Evolutionary conservation across 768 basidiomycete genomes (phyloP).

Genomic region (Tylopilus intermedius): DNA sequence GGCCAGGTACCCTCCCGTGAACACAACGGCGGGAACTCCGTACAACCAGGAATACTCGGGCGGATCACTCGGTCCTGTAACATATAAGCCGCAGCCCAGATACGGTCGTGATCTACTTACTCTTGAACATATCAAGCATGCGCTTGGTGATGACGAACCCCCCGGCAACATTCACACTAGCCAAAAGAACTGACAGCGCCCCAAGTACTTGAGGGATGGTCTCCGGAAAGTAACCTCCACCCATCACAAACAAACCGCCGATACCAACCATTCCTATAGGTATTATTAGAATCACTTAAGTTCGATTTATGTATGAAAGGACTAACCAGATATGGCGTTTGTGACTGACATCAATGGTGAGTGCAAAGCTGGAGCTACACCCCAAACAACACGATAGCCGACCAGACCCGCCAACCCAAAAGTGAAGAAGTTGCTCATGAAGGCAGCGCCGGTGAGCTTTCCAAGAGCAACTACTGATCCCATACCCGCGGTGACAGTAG

Average conservation of each 20-base stretch:
- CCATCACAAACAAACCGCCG: slow-evolving; percentile 88
- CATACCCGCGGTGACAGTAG: slow-evolving; percentile 71
- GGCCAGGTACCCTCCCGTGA: slow-evolving; percentile 76
- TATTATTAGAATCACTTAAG: not conserved
- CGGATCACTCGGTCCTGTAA: slow-evolving; percentile 70
- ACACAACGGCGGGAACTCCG: slow-evolving; percentile 71
- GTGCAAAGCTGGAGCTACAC: slow-evolving; percentile 81
- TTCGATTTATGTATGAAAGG: slow-evolving; percentile 6
- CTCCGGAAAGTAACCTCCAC: slow-evolving; percentile 77
- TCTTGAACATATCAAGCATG: slow-evolving; percentile 92
- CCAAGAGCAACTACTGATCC: slow-evolving; percentile 67
- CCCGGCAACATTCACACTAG: slow-evolving; percentile 83
- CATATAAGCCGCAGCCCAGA: slow-evolving; percentile 2
- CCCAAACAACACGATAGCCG: slow-evolving; percentile 88
- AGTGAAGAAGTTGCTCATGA: slow-evolving; percentile 87
- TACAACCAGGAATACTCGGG: slow-evolving; percentile 87
- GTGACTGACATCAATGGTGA: slow-evolving; percentile 91
- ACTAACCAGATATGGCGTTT: slow-evolving; percentile 77
- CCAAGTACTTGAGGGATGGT: slow-evolving; percentile 78
- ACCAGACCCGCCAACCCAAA: slow-evolving; percentile 84
- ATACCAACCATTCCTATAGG: slow-evolving; percentile 67
- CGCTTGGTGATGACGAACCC: slow-evolving; percentile 88
- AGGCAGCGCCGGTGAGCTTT: slow-evolving; percentile 72
- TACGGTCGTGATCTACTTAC: slow-evolving; percentile 34
- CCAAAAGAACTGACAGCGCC: slow-evolving; percentile 78